A percentile compares a stretch with the other conserved stretches of the same genome.
Conservation (phyloP, 129 eudicot species). For the Flaveria brownii region DNA sequence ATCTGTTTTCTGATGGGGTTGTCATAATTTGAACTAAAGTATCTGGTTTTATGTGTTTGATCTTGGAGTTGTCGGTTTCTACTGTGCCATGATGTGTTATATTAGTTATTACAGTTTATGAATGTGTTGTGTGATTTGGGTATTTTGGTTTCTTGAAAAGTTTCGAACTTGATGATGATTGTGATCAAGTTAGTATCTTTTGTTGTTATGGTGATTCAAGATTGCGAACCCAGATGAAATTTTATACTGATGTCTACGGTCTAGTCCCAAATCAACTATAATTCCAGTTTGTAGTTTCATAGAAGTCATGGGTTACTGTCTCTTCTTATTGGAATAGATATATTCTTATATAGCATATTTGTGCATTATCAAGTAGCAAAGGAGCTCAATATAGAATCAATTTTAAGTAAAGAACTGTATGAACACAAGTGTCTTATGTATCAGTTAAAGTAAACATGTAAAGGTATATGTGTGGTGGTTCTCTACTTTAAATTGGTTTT, state of each 20-base stretch:
- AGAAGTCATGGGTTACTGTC: too few species aligned
- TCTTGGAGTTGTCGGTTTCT: conserved; percentile 12
- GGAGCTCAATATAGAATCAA: background rate
- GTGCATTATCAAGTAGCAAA: background rate
- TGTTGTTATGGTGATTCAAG: conserved; percentile 28
- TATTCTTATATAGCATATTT: background rate
- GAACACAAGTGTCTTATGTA: background rate
- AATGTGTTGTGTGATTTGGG: conserved; percentile 21
- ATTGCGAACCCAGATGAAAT: conserved; percentile 16
- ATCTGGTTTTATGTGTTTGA: conserved; percentile 20
- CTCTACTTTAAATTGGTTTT: background rate
- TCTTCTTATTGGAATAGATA: background rate
- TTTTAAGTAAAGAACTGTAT: too few species aligned
- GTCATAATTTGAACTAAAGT: background rate
- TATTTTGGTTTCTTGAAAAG: conserved; percentile 17
- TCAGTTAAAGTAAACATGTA: background rate
- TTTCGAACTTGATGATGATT: conserved; percentile 20
- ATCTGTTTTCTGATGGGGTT: conserved; percentile 20
- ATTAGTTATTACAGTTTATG: conserved; percentile 2
- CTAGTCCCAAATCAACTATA: background rate
- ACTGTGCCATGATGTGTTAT: conserved; percentile 6
- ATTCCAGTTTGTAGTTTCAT: too few species aligned
- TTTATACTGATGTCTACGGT: background rate
- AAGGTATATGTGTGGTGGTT: background rate
- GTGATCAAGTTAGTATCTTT: background rate